phyloP scores from a whole-genome alignment of 495 filamentous ascomycete genomes.

The Talaromyces proteolyticus region DNA sequence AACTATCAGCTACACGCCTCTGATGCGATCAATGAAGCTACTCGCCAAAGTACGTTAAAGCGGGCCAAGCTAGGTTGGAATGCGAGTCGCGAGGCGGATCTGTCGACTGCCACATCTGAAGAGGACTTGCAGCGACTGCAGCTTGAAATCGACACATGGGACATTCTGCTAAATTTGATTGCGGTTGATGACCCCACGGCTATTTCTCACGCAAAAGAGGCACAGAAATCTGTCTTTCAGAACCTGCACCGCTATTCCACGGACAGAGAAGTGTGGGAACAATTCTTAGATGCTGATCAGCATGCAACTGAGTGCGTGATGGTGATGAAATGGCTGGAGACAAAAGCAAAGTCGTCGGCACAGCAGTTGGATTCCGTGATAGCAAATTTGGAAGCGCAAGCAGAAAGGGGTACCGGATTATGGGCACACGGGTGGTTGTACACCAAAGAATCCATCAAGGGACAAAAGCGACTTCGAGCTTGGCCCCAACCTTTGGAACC shows the following conservation, averaged over 20 bases:
- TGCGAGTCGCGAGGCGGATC: conserved; percentile 23
- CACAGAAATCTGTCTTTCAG: conserved; percentile 33
- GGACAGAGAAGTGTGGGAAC: conserved; percentile 57
- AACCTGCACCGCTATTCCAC: conserved; percentile 52
- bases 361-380: conserved; percentile 71
- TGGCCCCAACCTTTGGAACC: conserved; percentile 61
- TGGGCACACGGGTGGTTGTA: conserved; percentile 88
- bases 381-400: conserved; percentile 52
- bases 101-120: conserved; percentile 27
- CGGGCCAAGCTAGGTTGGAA: conserved; percentile 25
- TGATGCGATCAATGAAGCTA: conserved; percentile 33
- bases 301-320: conserved; percentile 69
- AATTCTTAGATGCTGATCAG: conserved; percentile 57
- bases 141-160: conserved; percentile 81
- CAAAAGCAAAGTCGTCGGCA: conserved; percentile 54
- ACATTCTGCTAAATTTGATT: conserved; percentile 63
- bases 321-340: conserved; percentile 78
- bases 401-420: conserved; percentile 59
- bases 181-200: conserved; percentile 41
- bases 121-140: conserved; percentile 51
- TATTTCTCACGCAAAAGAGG: conserved; percentile 25
- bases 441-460: conserved; percentile 84
- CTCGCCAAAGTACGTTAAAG: conserved; percentile 29
- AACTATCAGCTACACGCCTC: conserved; percentile 35
- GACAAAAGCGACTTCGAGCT: conserved; percentile 69